Conservation (phyloP, 306 rosid genomes). For the Glycine soja region DNA sequence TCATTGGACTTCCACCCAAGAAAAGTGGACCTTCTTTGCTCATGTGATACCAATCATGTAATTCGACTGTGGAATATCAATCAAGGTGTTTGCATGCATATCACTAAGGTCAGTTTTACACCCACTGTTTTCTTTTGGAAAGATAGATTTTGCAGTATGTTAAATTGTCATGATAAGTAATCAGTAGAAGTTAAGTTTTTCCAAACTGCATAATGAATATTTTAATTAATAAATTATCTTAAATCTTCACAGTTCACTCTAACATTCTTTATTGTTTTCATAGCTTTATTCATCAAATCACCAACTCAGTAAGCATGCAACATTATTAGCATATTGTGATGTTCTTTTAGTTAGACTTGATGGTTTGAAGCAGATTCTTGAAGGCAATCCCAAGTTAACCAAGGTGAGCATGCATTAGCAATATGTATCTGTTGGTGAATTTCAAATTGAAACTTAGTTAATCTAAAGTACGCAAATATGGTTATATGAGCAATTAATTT, state of each 20-base stretch:
- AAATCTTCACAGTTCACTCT: too few species aligned
- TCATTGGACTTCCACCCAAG: too few species aligned
- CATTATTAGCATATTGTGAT: conserved; percentile 24
- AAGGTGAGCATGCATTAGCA: conserved; percentile 63
- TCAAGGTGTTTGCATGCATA: conserved; percentile 39
- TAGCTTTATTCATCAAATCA: conserved; percentile 5
- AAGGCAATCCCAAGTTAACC: conserved; percentile 71
- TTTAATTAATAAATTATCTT: neutral
- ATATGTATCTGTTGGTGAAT: neutral
- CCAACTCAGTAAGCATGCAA: neutral
- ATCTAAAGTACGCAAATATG: neutral
- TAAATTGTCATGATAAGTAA: neutral
- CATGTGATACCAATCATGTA: conserved; percentile 58
- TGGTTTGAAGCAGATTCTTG: conserved; percentile 79
- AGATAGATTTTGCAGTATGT: neutral
- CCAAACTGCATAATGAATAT: neutral
- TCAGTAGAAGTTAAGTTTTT: conserved; percentile 1
- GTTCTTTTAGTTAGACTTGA: conserved; percentile 42
- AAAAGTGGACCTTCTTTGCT: too few species aligned
- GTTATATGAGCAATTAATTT: neutral
- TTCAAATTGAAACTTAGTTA: conserved; percentile 22
- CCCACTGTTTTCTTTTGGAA: conserved; percentile 27
- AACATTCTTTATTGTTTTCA: neutral
- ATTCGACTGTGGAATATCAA: conserved; percentile 63
- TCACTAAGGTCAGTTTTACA: conserved; percentile 58